Evolutionary conservation across 2,329 filamentous ascomycete genomes (phyloP).

Genomic region (Hypoxylon sp.): DNA sequence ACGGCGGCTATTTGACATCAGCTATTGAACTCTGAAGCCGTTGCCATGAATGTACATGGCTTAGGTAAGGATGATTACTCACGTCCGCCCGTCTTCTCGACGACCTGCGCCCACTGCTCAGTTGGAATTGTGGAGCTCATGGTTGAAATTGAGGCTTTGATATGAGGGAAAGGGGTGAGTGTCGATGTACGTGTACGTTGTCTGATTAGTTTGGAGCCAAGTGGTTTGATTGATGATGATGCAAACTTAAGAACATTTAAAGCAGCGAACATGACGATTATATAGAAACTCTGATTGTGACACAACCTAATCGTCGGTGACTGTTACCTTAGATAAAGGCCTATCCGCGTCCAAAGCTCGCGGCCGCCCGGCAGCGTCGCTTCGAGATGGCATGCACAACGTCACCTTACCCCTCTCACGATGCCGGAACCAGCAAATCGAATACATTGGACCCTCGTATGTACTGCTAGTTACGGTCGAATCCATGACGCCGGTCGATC

Average conservation of each 20-base stretch:
- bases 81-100: slow-evolving; percentile 84
- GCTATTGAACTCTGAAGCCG: slow-evolving; percentile 3
- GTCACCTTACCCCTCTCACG: slow-evolving; percentile 46
- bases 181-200: slow-evolving; percentile 12
- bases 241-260: slow-evolving; percentile 20
- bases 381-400: slow-evolving; percentile 37
- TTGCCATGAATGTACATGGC: not conserved
- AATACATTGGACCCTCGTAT: slow-evolving; percentile 26
- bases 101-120: slow-evolving; percentile 92
- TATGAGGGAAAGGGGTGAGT: slow-evolving; percentile 7
- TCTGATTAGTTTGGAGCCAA: slow-evolving; percentile 19
- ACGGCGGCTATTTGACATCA: slow-evolving; percentile 64
- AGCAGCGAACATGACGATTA: slow-evolving; percentile 25
- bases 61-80: slow-evolving; percentile 58
- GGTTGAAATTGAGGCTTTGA: slow-evolving; percentile 32
- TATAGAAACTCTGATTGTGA: slow-evolving; percentile 16
- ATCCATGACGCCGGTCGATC: slow-evolving; percentile 34
- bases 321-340: slow-evolving; percentile 7
- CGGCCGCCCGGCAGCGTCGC: slow-evolving; percentile 34
- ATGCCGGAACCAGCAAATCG: slow-evolving; percentile 17
- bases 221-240: slow-evolving; percentile 30
- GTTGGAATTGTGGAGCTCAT: slow-evolving; percentile 75
- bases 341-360: slow-evolving; percentile 23
- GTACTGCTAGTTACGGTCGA: slow-evolving; percentile 14
- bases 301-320: slow-evolving; percentile 8